Evolutionary conservation across 2,329 filamentous ascomycete genomes (phyloP), one percentile per base, ranked within the genome.

Genomic region (Hansfordia pulvinata): DNA sequence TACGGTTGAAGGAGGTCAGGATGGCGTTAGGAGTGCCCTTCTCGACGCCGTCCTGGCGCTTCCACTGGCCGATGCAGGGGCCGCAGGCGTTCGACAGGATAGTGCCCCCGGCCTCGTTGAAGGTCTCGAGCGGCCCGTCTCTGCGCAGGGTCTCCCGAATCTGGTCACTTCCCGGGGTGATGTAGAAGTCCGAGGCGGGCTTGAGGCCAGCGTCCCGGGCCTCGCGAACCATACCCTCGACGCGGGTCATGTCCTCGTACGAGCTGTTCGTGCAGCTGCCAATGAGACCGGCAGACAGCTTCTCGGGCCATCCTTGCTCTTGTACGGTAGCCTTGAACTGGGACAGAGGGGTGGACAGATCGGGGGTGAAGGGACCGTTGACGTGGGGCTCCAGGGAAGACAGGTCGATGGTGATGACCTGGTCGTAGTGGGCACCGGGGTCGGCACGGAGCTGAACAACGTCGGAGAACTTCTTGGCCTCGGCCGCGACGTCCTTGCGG

Each of bases 261-360:
- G 90, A 96, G 52, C 83, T 93, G 67, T 98, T 98, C 26, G 90
- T 98, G 64, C 90, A 98, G 59, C 85, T 93, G 33, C 90, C 90
- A 47, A 98, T 98, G 29, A 98, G 68, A 27, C 86, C 86, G 15
- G 90, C 88, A 9, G 85, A 90, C 34, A 98, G 78, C 35, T 77
- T 84, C 47, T 82, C 71, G 3, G 90, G 90, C 90, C 90, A 98
- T 26, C 79, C 62, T 53, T 94, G 84, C 41, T 78, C 67, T 53
- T 79, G 67, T 13, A 94, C 83, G 2, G 79, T 76, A 31, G 82
- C 69, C 47, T 85, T 84, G 61, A 98, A 98, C 46, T 77, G 68
- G 25, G 86, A 94, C 29, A 98, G 60, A 4, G 90, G 88, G 0
- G 85, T 94, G 4, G 88, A 90, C 37, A 98, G 66, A 50, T 98